Conservation (phyloP, 768 basidiomycete species). For the Mrakia gelida region DNA sequence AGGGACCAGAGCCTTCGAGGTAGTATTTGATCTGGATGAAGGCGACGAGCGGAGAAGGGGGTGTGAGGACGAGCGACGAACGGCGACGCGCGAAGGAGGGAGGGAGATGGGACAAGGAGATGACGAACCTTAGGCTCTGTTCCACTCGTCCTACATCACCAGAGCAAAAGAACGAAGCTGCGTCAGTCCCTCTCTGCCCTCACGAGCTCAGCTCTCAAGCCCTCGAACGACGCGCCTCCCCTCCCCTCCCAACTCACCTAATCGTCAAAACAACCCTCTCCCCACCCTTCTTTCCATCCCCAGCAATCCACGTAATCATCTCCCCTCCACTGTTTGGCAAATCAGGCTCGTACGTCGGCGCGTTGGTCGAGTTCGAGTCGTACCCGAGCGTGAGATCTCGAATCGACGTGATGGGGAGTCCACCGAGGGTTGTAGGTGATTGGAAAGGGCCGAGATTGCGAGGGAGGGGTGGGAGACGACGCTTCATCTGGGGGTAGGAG, state of each 20-base stretch:
- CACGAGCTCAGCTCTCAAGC: too few species aligned
- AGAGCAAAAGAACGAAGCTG: too few species aligned
- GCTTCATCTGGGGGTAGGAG: neutral
- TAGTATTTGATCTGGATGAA: conserved; percentile 71
- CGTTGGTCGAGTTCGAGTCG: conserved; percentile 14
- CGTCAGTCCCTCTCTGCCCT: too few species aligned
- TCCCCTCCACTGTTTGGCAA: conserved; percentile 17
- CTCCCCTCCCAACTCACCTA: conserved; percentile 50
- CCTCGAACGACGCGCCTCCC: neutral
- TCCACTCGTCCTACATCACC: conserved; percentile 65
- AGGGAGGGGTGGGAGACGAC: neutral
- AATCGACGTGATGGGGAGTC: conserved; percentile 58
- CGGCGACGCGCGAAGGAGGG: too few species aligned
- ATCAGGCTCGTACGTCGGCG: neutral
- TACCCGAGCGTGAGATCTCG: conserved; percentile 66
- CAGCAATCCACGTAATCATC: conserved; percentile 40
- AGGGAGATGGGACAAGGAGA: neutral
- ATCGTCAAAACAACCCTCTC: conserved; percentile 62
- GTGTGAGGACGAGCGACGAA: neutral
- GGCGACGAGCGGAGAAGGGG: too few species aligned
- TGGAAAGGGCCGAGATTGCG: conserved; percentile 14
- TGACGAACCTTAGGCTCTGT: conserved; percentile 75
- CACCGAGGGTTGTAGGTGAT: conserved; percentile 49
- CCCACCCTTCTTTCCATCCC: conserved; percentile 47
- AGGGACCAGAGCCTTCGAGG: conserved; percentile 67